These are phyloP conservation scores for Aureobasidium sp. DNA, from an alignment of 2,329 filamentous ascomycete genomes.

Conservation along the genomic window DNA sequence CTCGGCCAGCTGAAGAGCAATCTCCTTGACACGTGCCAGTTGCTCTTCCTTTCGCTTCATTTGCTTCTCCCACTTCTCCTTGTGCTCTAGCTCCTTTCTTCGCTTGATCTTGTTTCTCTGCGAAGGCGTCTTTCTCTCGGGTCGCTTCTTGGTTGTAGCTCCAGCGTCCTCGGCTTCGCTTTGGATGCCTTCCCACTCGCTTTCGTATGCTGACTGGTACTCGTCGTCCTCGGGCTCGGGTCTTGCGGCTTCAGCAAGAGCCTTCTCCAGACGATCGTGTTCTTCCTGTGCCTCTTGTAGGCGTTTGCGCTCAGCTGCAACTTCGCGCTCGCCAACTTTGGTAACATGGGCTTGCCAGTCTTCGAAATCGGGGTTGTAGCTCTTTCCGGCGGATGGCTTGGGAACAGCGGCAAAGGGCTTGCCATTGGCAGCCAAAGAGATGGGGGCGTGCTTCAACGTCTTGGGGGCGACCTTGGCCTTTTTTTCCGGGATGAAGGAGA, in stretches of 20 bases:
- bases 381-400: slow-evolving; percentile 73
- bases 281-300: slow-evolving; percentile 61
- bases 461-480: slow-evolving; percentile 63
- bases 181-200: slow-evolving; percentile 57
- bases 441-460: slow-evolving; percentile 67
- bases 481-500: slow-evolving; percentile 57
- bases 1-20: slow-evolving; percentile 57
- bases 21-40: slow-evolving; percentile 61
- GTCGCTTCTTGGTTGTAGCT: slow-evolving; percentile 60
- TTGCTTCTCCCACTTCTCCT: slow-evolving; percentile 66
- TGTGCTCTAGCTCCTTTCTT: slow-evolving; percentile 77
- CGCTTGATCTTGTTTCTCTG: slow-evolving; percentile 85
- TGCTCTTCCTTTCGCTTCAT: slow-evolving; percentile 69
- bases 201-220: slow-evolving; percentile 91
- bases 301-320: slow-evolving; percentile 71
- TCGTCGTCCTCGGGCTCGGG: slow-evolving; percentile 70
- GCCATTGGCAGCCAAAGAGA: slow-evolving; percentile 76
- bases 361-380: slow-evolving; percentile 83
- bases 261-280: slow-evolving; percentile 58
- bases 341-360: slow-evolving; percentile 76
- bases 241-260: slow-evolving; percentile 65
- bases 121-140: slow-evolving; percentile 74
- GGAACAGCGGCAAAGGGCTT: slow-evolving; percentile 72
- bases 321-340: slow-evolving; percentile 68
- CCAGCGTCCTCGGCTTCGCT: slow-evolving; percentile 49